Conservation (phyloP, 2,329 filamentous ascomycete genomes). For the Phoma sp. region DNA sequence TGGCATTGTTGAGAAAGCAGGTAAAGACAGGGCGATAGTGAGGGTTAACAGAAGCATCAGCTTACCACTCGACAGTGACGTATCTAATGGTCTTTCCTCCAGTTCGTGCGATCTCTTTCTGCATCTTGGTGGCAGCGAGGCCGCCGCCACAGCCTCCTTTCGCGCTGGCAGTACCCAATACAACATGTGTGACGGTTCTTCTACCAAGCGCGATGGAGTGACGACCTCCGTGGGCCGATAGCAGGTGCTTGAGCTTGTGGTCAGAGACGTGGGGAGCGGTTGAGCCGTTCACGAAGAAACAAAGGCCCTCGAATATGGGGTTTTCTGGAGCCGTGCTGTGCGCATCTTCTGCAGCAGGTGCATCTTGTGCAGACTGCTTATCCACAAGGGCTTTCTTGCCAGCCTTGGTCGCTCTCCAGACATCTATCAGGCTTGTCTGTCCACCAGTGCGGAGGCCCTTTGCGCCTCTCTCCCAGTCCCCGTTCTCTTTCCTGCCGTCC, state of each 20-base stretch:
- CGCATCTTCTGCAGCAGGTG: not conserved
- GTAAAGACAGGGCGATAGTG: too few species aligned
- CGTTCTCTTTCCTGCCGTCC: conserved; percentile 59
- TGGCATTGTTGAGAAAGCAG: too few species aligned
- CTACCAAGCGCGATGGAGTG: conserved; percentile 74
- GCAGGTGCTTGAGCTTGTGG: conserved; percentile 79
- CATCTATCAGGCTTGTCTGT: conserved; percentile 46
- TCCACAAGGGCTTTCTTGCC: conserved; percentile 13
- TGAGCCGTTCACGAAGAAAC: conserved; percentile 86
- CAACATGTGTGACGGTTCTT: conserved; percentile 81
- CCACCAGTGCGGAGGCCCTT: conserved; percentile 56
- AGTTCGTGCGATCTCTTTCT: conserved; percentile 74
- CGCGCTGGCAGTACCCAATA: conserved; percentile 63
- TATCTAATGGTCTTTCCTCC: conserved; percentile 76
- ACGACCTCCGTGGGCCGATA: conserved; percentile 74
- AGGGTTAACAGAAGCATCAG: not conserved
- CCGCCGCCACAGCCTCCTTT: conserved; percentile 70
- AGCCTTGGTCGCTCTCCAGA: conserved; percentile 33
- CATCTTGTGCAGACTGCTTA: conserved; percentile 7
- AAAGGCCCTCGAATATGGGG: conserved; percentile 71
- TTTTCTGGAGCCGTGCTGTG: conserved; percentile 24
- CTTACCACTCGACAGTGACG: conserved; percentile 77
- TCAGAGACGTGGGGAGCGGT: conserved; percentile 83
- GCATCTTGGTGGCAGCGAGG: conserved; percentile 76
- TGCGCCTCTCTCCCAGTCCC: conserved; percentile 57